Base-by-base conservation (phyloP, 352 stramenopile genomes). In the Pseudoperonospora humuli region DNA sequence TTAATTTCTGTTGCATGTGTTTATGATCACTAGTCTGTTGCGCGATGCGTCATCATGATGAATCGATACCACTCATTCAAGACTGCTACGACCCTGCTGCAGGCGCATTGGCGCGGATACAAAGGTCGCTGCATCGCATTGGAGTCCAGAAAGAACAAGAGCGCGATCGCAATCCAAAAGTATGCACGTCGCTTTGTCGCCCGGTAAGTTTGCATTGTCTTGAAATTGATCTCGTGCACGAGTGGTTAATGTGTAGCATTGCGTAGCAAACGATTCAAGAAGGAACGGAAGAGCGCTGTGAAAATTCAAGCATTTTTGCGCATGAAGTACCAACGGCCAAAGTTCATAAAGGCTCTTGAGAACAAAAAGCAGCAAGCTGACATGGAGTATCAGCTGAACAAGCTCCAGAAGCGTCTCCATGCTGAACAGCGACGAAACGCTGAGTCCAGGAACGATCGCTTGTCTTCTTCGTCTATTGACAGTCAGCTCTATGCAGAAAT, bases 71-170 rank as follows among this genome's bases (percentile, higher is more conserved):
- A 83, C 18, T 62, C 71, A 6, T 78, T 76, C 27, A 67, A 72
- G 14, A 50, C 65, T 42, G 77, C 75, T 13, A 26, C 88, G 17
- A 71, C 71, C 13, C 53, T 37, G n/a, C 54, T 93, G 1, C 81
- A 93, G 51, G 72, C 78, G 7, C 78, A 70, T 23, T 91, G 81
- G 78, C 67, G 78, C n/a, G 80, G 80, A 29, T 81, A 76, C 37
- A 71, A 70, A 32, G 80, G 67, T 6, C 75, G 77, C 14, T 71
- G 67, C 7, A 55, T 78, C 14, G 71, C 69, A 4, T 39, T 68
- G 7, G 55, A 78, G 20, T 61, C 58, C 8, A 75, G 70, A 39
- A 70, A 73, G 13, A 71, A 70, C 43, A 70, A 79, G 23, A 85
- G 72, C 34, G 77, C 70, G 6, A 54, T 84, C 26, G 63, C 75